Conservation (phyloP, 1,139 yeast species). For the Candida pseudoviswanathii region DNA sequence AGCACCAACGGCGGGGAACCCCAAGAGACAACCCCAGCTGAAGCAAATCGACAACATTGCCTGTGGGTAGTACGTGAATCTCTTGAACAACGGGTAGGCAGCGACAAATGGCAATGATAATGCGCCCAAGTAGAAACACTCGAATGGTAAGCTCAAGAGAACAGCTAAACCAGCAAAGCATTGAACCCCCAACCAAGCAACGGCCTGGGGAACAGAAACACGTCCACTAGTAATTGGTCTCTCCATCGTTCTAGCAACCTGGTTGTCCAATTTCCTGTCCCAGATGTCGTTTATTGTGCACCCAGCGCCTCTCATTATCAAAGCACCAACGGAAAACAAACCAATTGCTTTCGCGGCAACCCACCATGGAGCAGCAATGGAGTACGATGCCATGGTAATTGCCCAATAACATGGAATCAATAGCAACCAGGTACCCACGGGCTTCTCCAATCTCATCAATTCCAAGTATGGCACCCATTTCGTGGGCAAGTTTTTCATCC, state of each 20-base stretch:
- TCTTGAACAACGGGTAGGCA: conserved; percentile 88
- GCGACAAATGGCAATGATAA: conserved; percentile 78
- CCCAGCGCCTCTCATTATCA: conserved; percentile 97
- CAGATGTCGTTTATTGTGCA: conserved; percentile 91
- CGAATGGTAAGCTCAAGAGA: conserved; percentile 70
- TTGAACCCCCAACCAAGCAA: conserved; percentile 73
- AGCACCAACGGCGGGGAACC: conserved; percentile 93
- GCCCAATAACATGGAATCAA: conserved; percentile 83
- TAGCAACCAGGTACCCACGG: conserved; percentile 87
- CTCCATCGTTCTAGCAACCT: conserved; percentile 84
- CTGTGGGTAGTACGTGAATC: conserved; percentile 96
- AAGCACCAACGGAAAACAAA: conserved; percentile 79
- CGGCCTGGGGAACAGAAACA: conserved; percentile 71
- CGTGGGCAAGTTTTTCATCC: conserved; percentile 65
- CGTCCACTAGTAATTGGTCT: conserved; percentile 92
- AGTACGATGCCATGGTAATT: conserved; percentile 81
- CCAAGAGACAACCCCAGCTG: conserved; percentile 93
- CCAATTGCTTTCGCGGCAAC: conserved; percentile 60
- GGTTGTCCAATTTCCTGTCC: conserved; percentile 79
- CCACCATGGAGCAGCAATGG: conserved; percentile 65
- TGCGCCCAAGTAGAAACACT: conserved; percentile 83
- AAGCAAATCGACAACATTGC: conserved; percentile 78
- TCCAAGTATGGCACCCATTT: conserved; percentile 88
- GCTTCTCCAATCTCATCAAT: conserved; percentile 87
- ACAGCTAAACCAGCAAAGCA: conserved; percentile 77